Evolutionary conservation across 2,329 filamentous ascomycete genomes (phyloP).

Genomic region (Exophiala spinifera): DNA sequence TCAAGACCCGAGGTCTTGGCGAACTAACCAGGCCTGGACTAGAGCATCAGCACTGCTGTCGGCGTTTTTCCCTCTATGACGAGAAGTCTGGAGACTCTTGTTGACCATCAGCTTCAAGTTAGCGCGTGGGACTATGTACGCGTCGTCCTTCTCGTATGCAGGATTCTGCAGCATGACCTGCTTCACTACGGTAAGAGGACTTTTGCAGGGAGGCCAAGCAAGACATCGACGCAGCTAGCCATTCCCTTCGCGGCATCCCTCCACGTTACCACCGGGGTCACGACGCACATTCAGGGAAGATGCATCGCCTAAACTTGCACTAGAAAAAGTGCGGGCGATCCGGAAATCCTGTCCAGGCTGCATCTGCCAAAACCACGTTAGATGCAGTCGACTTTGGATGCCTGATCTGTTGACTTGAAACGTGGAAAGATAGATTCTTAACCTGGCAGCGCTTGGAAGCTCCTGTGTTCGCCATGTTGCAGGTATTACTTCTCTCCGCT

Average conservation of each 20-base stretch:
- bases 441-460: not conserved
- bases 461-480: not conserved
- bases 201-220: not conserved
- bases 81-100: not conserved
- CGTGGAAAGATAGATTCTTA: not conserved
- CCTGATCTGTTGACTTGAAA: not conserved
- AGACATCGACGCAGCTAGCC: not conserved
- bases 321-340: not conserved
- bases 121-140: not conserved
- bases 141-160: no score
- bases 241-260: not conserved
- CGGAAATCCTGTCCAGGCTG: not conserved
- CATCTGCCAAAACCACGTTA: not conserved
- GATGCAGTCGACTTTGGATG: no score
- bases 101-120: constrained; percentile 3
- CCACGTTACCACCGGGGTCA: not conserved
- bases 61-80: not conserved
- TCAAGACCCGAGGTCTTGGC: not conserved
- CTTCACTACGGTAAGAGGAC: not conserved
- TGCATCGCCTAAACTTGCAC: not conserved
- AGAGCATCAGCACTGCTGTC: not conserved
- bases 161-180: not conserved
- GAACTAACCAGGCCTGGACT: not conserved
- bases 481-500: not conserved
- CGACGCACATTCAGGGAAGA: not conserved